Evolutionary conservation across 208 protist species (phyloP).

Genomic region (Zelonia costaricensis): DNA sequence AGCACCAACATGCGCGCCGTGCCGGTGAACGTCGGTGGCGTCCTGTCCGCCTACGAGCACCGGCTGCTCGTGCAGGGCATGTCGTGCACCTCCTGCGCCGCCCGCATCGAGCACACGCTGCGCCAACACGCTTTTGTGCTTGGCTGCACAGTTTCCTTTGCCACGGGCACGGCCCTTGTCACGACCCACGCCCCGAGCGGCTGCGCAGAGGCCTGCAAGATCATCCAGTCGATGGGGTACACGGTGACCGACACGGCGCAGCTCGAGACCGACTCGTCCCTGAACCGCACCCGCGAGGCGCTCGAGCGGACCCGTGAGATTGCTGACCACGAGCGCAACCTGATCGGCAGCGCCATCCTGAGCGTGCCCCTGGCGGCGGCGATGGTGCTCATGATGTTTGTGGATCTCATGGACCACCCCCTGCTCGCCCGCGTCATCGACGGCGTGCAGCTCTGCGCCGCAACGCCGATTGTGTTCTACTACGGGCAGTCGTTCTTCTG

Average conservation of each 20-base stretch:
- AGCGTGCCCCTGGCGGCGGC: conserved; percentile 58
- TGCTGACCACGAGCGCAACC: conserved; percentile 31
- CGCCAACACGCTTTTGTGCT: conserved; percentile 35
- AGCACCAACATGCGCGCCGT: conserved; percentile 25
- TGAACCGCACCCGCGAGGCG: conserved; percentile 39
- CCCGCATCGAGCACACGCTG: conserved; percentile 77
- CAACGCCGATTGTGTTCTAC: conserved; percentile 88
- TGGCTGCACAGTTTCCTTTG: conserved; percentile 71
- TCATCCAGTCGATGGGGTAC: conserved; percentile 64
- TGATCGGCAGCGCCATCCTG: conserved; percentile 57
- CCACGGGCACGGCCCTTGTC: conserved; percentile 48
- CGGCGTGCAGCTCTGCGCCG: conserved; percentile 53
- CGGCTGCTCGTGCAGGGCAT: conserved; percentile 78
- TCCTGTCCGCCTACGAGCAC: conserved; percentile 25
- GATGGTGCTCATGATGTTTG: conserved; percentile 71
- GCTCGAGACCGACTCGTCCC: conserved; percentile 10
- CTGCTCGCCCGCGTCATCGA: conserved; percentile 34
- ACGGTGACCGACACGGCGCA: conserved; percentile 16
- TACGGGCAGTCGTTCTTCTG: conserved; percentile 78
- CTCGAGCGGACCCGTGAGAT: conserved; percentile 81
- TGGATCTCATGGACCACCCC: conserved; percentile 29
- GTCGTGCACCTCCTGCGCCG: conserved; percentile 92
- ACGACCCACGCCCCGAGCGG: conserved; percentile 11
- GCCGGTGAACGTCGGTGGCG: conserved; percentile 11
- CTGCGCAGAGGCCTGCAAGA: conserved; percentile 10